Conservation (phyloP, 108 stramenopile species). For the Nitzschia sp. region DNA sequence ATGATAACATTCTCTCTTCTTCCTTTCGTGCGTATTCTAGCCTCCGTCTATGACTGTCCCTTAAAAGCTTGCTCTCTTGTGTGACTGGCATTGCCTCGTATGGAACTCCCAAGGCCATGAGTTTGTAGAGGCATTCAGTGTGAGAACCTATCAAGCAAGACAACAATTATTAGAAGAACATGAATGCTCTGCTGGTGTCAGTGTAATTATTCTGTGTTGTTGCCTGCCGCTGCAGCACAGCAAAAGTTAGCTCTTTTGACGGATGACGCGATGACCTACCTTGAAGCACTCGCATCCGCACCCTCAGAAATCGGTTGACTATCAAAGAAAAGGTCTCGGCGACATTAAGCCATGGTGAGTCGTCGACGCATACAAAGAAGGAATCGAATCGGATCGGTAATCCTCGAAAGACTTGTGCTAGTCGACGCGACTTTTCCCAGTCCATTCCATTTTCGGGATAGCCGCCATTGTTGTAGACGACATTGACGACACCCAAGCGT, state of each 20-base stretch:
- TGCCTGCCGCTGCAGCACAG: too few relatives aligned
- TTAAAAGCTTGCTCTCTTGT: neutral
- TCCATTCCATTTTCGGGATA: conserved; percentile 24
- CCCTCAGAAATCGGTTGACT: conserved; percentile 14
- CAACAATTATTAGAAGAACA: neutral
- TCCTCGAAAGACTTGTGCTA: conserved; percentile 14
- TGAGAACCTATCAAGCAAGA: neutral
- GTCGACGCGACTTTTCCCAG: conserved; percentile 34
- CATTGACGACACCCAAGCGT: conserved; percentile 27
- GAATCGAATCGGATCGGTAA: conserved; percentile 23
- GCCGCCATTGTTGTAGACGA: conserved; percentile 34
- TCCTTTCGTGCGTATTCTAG: too few relatives aligned
- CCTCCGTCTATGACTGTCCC: too few relatives aligned
- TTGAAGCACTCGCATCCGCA: conserved; percentile 16
- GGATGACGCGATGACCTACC: neutral
- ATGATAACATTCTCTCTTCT: too few relatives aligned
- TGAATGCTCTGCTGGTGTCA: neutral
- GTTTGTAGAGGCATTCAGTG: conserved; percentile 10
- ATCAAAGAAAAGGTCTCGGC: conserved; percentile 29
- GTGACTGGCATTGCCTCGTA: conserved; percentile 2
- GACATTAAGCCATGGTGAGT: conserved; percentile 10
- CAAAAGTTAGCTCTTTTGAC: too few relatives aligned
- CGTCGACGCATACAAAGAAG: conserved; percentile 28
- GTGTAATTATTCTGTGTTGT: too few relatives aligned
- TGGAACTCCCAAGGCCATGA: conserved; percentile 12